These are phyloP conservation scores for Populus euphratica DNA, from an alignment of 345 rosid species.

Conservation along the genomic window DNA sequence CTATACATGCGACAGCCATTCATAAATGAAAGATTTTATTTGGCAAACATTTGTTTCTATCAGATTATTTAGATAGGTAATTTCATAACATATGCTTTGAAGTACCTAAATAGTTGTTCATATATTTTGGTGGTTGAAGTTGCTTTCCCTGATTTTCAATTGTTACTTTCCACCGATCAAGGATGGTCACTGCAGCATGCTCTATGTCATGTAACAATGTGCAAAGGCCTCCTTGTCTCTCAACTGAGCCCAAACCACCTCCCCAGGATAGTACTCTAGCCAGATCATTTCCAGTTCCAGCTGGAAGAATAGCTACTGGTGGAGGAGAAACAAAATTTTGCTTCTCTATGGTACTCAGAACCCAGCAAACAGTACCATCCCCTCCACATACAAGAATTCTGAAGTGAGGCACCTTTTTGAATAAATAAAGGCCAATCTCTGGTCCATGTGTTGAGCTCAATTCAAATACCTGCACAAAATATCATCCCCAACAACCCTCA, in stretches of 20 bases:
- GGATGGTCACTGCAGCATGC: slow-evolving; percentile 76
- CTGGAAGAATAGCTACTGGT: slow-evolving; percentile 78
- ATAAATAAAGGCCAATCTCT: slow-evolving; percentile 66
- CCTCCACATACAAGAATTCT: slow-evolving; percentile 83
- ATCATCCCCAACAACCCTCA: neutral
- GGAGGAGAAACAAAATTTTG: slow-evolving; percentile 74
- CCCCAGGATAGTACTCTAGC: slow-evolving; percentile 87
- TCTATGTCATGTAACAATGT: slow-evolving; percentile 63
- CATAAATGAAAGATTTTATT: neutral
- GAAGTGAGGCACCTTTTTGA: slow-evolving; percentile 56
- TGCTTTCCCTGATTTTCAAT: slow-evolving; percentile 46
- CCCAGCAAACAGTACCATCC: slow-evolving; percentile 90
- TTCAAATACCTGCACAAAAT: slow-evolving; percentile 57
- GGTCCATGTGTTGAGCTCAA: slow-evolving; percentile 72
- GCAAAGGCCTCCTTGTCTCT: slow-evolving; percentile 66
- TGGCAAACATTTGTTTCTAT: neutral
- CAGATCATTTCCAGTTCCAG: slow-evolving; percentile 86
- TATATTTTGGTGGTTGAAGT: slow-evolving; percentile 50
- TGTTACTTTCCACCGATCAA: slow-evolving; percentile 75
- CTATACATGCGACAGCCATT: neutral
- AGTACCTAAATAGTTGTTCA: slow-evolving; percentile 90
- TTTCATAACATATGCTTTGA: neutral
- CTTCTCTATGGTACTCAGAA: slow-evolving; percentile 68
- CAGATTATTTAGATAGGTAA: neutral
- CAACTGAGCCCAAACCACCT: slow-evolving; percentile 58